Evolutionary conservation across 1,139 yeast genomes (phyloP), one percentile per base, ranked within the genome.

Genomic region (Yamadazyma spencermartinsiae): DNA sequence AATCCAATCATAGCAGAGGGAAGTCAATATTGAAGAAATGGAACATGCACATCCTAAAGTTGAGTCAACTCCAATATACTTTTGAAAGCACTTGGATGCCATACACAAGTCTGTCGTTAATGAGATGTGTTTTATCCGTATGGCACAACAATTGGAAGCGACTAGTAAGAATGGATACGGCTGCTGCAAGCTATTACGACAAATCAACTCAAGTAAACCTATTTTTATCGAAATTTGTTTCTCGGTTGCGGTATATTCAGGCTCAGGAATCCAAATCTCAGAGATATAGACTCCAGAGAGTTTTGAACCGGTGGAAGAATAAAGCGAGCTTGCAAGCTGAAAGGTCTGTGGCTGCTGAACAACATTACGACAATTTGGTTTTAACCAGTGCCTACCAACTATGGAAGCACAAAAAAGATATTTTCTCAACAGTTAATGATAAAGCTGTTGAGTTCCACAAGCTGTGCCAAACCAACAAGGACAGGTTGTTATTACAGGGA

Each of bases 1-100:
- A 38, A 12, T 31, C 35, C 3, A 35, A 40, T 4, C 2, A 17
- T 3, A 14, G 29, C 2, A 12, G 40, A 7, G 43, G 41, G n/a
- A 35, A 31, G 10, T 17, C 21, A 1, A 35, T 41, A 3, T 18
- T 57, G 2, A 43, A 44, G 5, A 32, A 37, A 4, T 60, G 65
- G 65, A 55, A 55, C 28, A 19, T 34, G 15, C 44, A 38, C 12
- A 31, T 41, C 2, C 28, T 46, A 4, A 15, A 29, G 4, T 7
- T 44, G 1, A 38, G 45, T 26, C 47, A 42, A 23, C 38, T 49
- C 15, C 31, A 40, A 4, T 36, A 41, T 18, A 34, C 36, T 12
- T 31, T 49, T 18, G 36, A 37, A 4, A 17, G 35, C 10, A 28
- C 39, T 10, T 49, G 52, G 52, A n/a, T 8, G 3, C 39, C 38